phyloP scores from a whole-genome alignment of 176 grass and related monocot species.

The Triticum turgidum region DNA sequence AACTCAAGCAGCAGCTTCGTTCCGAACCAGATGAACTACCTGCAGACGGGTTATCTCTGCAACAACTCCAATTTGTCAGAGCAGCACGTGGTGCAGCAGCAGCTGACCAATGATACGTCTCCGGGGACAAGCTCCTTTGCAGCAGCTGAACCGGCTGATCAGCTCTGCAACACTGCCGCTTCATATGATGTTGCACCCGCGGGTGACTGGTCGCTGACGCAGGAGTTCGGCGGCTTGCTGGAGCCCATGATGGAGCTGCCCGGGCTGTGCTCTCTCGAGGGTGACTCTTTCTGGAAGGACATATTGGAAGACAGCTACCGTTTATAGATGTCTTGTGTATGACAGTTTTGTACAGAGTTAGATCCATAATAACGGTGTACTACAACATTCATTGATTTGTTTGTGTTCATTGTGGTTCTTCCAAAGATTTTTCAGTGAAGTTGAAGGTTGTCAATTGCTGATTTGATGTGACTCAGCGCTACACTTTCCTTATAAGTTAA shows the following conservation, averaged over 20 bases:
- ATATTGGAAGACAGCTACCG: constrained; percentile 26
- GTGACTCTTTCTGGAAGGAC: constrained; percentile 44
- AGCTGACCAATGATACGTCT: neutral
- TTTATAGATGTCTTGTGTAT: neutral
- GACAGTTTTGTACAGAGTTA: constrained; percentile 2
- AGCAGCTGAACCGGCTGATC: neutral
- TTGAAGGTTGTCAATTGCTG: neutral
- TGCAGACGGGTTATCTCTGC: neutral
- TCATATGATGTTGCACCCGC: neutral
- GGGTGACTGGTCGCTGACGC: neutral
- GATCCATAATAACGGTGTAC: neutral
- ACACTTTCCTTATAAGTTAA: neutral
- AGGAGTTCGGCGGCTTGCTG: constrained; percentile 19
- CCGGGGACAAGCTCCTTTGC: neutral
- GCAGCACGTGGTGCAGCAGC: neutral
- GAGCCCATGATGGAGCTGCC: constrained; percentile 21
- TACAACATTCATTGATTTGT: neutral
- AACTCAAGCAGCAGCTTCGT: neutral
- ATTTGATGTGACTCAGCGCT: neutral
- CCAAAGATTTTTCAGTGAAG: neutral
- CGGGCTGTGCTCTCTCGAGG: constrained; percentile 31
- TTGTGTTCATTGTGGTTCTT: neutral
- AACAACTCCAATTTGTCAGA: neutral
- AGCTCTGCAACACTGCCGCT: neutral
- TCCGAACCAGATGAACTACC: constrained; percentile 37